Base-by-base conservation (phyloP, 2,329 filamentous ascomycete species). In the Trichoderma sp. region DNA sequence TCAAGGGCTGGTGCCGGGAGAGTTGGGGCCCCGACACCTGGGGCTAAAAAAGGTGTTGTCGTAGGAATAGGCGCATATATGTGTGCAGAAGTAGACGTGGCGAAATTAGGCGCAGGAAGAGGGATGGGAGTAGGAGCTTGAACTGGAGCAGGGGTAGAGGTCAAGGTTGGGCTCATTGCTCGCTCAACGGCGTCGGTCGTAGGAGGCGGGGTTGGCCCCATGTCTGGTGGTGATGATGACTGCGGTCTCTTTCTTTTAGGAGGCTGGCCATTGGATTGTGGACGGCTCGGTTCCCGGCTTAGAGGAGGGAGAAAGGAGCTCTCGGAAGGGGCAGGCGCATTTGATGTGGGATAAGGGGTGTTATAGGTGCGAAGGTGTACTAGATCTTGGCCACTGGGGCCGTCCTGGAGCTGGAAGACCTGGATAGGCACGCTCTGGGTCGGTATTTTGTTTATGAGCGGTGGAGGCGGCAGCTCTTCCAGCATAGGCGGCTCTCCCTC, bases 401-500 rank as follows among this genome's bases (percentile, higher is more conserved):
- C 79, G 62, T 77, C 77, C 71, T 77, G 79, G 59, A 82, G 75
- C 63, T 79, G 77, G 59, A 81, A 84, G 14, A 83, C 81, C 16
- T 87, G 85, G 71, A 81, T 76, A 1, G 81, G 81, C 27, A 81
- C 75, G 49, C 77, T 76, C 68, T 81, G 82, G 10, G 79, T 73
- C 73, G 77, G 68, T 70, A 82, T 73, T 59, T 71, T 75, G 13
- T 71, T 74, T 3, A n/a, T 6, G 21, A 47, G 31, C 8, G 29
- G 65, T n/a, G 49, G 66, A 13, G 59, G 66, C 35, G 69, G 66
- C 8, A 64, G 43, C 47, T 56, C 66, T 21, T 77, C 19, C 76
- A 80, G 77, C 8, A 82, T 73, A n/a, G 81, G 75, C 69, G 84
- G 83, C 14, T 83, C 80, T 16, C 88, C 85, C 29, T 92, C 88